These are phyloP conservation scores for Melanogaster broomeanus DNA, from an alignment of 768 basidiomycete species.

Conservation along the genomic window DNA sequence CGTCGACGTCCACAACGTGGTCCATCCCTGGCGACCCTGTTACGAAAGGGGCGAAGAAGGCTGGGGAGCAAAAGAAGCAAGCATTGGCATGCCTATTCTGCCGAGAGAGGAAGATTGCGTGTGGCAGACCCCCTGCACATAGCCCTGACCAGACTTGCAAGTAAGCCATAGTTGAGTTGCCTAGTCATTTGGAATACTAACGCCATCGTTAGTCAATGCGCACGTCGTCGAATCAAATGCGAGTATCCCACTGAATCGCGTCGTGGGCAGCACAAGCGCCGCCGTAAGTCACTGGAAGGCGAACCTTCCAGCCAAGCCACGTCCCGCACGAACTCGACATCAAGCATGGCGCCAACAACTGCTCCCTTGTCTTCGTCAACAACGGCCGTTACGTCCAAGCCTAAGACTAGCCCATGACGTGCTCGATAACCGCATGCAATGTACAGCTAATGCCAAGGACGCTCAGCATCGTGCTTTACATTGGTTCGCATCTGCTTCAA, in stretches of 20 bases:
- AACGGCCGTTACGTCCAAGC: slow-evolving; percentile 17
- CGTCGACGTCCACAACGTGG: slow-evolving; percentile 33
- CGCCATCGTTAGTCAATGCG: slow-evolving; percentile 42
- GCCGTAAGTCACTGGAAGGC: slow-evolving; percentile 31
- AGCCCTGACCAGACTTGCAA: slow-evolving; percentile 45
- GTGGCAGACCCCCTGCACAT: slow-evolving; percentile 43
- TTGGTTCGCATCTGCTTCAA: slow-evolving; percentile 12
- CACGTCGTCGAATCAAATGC: slow-evolving; percentile 46
- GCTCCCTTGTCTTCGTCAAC: slow-evolving; percentile 18
- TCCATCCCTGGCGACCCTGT: slow-evolving; percentile 33
- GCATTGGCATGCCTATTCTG: slow-evolving; percentile 50
- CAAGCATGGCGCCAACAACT: slow-evolving; percentile 14
- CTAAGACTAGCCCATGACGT: slow-evolving; percentile 2
- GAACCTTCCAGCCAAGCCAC: slow-evolving; percentile 22
- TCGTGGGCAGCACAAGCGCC: slow-evolving; percentile 47
- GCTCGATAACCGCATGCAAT: neutral
- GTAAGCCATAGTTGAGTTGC: slow-evolving; percentile 32
- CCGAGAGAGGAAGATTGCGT: slow-evolving; percentile 52
- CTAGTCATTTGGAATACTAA: slow-evolving; percentile 12
- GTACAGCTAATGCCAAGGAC: slow-evolving; percentile 9
- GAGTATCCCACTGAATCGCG: slow-evolving; percentile 52
- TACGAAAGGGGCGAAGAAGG: slow-evolving; percentile 35
- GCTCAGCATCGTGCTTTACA: slow-evolving; percentile 12
- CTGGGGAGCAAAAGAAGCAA: slow-evolving; percentile 44
- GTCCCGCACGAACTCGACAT: slow-evolving; percentile 21